Percentiles rank a stretch among this genome's conserved stretches.
phyloP scores from a whole-genome alignment of 1,284 basidiomycete genomes.

The Cutaneotrichosporon arboriforme region DNA sequence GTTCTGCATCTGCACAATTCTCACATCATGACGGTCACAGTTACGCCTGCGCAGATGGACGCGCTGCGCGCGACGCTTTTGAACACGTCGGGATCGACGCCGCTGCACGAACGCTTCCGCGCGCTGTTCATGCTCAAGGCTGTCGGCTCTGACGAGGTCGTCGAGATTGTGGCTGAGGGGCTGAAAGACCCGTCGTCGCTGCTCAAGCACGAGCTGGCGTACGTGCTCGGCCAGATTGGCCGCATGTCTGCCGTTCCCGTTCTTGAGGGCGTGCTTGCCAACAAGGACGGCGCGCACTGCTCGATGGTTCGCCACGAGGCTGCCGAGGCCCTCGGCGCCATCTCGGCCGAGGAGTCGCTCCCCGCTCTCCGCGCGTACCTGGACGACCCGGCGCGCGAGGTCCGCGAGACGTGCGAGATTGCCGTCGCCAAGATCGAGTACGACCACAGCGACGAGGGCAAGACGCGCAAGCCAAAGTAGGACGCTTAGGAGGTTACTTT shows the following conservation, averaged over 20 bases:
- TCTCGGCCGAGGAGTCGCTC: conserved; percentile 65
- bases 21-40: conserved; percentile 31
- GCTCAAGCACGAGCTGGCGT: conserved; percentile 95
- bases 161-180: conserved; percentile 78
- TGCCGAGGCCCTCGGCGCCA: conserved; percentile 96
- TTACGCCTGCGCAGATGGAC: conserved; percentile 39
- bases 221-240: conserved; percentile 91
- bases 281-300: conserved; percentile 50
- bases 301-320: conserved; percentile 99
- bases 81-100: conserved; percentile 65
- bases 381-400: conserved; percentile 67
- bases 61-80: conserved; percentile 56
- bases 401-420: conserved; percentile 96
- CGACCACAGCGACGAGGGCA: conserved; percentile 61
- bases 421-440: conserved; percentile 92
- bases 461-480: conserved; percentile 40
- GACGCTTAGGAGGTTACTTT: conserved; percentile 24
- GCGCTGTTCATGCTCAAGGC: conserved; percentile 91
- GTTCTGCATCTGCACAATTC: background rate
- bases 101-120: conserved; percentile 84
- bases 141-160: conserved; percentile 65
- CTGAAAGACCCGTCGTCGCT: conserved; percentile 83
- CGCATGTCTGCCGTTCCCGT: conserved; percentile 67
- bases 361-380: conserved; percentile 69
- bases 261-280: conserved; percentile 71